A percentile compares a stretch with the other conserved stretches of the same genome.
phyloP scores from a whole-genome alignment of 2,329 filamentous ascomycete species.

The Fusarium sp. region DNA sequence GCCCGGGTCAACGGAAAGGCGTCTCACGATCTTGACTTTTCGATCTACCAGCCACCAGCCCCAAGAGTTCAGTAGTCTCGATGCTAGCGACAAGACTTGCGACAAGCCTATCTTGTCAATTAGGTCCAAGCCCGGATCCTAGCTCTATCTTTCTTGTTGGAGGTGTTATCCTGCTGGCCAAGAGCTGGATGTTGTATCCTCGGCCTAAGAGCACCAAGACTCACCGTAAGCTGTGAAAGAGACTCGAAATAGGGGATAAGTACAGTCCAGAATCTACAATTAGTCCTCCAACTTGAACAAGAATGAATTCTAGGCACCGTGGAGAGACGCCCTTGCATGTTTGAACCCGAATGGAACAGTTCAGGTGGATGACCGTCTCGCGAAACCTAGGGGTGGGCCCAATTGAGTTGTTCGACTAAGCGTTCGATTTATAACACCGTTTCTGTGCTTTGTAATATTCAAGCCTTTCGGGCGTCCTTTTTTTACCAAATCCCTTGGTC shows the following conservation, averaged over 20 bases:
- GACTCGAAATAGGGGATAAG: not conserved
- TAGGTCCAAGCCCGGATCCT: not conserved
- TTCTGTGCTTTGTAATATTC: not conserved
- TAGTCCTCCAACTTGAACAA: not conserved
- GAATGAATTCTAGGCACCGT: not conserved
- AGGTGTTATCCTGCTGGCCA: not conserved
- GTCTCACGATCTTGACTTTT: slow-evolving; percentile 1
- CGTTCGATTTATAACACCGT: not conserved
- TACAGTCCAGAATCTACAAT: not conserved
- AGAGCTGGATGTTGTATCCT: not conserved
- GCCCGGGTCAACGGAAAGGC: not conserved
- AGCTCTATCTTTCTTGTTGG: not conserved
- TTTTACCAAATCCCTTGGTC: too few relatives aligned
- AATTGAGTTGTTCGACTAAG: not conserved
- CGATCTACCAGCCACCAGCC: not conserved
- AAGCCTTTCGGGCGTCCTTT: not conserved
- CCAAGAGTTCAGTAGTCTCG: not conserved
- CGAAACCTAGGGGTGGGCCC: not conserved
- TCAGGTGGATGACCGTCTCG: not conserved
- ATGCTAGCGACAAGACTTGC: not conserved
- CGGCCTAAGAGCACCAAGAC: not conserved
- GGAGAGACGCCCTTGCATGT: not conserved
- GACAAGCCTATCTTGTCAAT: not conserved
- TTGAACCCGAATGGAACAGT: not conserved
- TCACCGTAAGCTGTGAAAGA: not conserved